Evolutionary conservation across 495 filamentous ascomycete species (phyloP), one percentile per base, ranked within the genome.

Genomic region (Elaphomyces granulatus): DNA sequence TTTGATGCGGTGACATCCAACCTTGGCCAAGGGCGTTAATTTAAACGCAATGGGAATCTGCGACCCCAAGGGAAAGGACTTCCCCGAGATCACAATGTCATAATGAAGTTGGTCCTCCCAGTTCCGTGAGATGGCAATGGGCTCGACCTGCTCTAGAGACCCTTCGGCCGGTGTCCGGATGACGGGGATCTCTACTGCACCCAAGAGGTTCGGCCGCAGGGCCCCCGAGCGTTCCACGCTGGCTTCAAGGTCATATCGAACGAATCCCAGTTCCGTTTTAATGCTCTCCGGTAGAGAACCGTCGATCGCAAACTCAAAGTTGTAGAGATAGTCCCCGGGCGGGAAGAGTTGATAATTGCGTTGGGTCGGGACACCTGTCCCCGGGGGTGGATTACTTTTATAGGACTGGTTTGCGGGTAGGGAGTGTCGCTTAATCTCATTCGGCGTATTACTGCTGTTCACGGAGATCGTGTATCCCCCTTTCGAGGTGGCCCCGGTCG

Each of bases 101-200:
- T 98, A 98, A 50, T 95, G 87, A 21, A 98, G 71, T 51, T 98
- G 90, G 51, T 98, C 92, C 51, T 98, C 90, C 90, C 90, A 98
- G 41, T 86, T 87, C 17, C 90, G 70, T 38, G 83, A 94, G 50
- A 98, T 96, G 15, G 88, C 88, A 56, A 98, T 98, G 10, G 90
- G 90, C 52, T 98, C 90, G 18, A 87, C 77, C 58, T 86, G 83
- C 52, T 98, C 92, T 36, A 96, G 64, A 3, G 88, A 96, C 36
- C 87, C 74, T 62, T 96, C 86, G 14, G 88, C 78, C 0, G 90
- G 90, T 1, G 88, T 78, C 12, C 90, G 79, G 19, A 98, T 82
- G 33, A 98, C 73, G 3, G 72, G 74, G 8, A 98, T 77, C 54
- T 96, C 92, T 56, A 84, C 81, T 10, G 64, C 71, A 15, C 90